Conservation (phyloP, 2,329 filamentous ascomycete species). For the Colletotrichum salicis region DNA sequence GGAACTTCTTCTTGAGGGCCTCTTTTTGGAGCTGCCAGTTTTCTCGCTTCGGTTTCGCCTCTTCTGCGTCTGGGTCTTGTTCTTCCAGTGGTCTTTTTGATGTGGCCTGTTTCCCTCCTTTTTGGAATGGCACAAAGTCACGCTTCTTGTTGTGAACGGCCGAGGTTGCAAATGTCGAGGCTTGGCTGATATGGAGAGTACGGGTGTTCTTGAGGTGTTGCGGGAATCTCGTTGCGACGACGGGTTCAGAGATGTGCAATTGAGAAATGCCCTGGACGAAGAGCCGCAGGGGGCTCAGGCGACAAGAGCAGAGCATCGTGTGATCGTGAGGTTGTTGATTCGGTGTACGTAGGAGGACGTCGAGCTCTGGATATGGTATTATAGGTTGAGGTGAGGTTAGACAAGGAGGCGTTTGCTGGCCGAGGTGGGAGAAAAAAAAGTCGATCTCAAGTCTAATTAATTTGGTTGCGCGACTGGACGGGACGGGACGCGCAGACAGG, state of each 20-base stretch:
- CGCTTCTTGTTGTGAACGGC: not conserved
- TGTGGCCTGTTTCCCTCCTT: constrained; percentile 24
- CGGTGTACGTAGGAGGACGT: not conserved
- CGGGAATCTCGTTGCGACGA: constrained; percentile 19
- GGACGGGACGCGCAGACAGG: constrained; percentile 17
- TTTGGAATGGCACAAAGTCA: constrained; percentile 32
- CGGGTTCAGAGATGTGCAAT: constrained; percentile 45
- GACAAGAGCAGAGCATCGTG: constrained; percentile 60
- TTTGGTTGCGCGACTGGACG: constrained; percentile 13
- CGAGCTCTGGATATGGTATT: not conserved
- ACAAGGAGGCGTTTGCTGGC: not conserved
- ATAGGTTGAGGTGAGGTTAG: not conserved
- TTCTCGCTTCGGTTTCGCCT: constrained; percentile 48
- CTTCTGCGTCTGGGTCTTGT: constrained; percentile 32
- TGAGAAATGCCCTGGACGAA: constrained; percentile 60
- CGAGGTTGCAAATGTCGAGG: constrained; percentile 12
- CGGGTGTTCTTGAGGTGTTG: not conserved
- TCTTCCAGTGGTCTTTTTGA: not conserved
- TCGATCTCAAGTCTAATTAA: constrained; percentile 15
- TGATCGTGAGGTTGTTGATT: constrained; percentile 18
- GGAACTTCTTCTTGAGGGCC: constrained; percentile 81
- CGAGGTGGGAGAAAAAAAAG: not conserved
- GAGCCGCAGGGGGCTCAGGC: constrained; percentile 55
- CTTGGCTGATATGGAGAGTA: not conserved
- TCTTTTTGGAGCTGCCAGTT: constrained; percentile 81